Conservation (phyloP, 331 rosid species). For the Stylosanthes scabra region DNA sequence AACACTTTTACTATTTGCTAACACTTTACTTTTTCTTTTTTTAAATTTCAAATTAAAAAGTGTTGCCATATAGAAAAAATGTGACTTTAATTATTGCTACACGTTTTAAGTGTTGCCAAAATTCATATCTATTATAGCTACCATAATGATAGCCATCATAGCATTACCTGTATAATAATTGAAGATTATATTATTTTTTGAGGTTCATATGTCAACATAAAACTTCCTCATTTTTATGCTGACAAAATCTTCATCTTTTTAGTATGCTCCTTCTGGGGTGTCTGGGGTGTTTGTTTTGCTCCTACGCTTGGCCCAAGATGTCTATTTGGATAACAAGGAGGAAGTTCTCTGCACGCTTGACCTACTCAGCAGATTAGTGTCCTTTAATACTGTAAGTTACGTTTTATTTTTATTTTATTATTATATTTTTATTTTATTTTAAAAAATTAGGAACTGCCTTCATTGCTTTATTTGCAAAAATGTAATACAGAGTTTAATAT, state of each 20-base stretch:
- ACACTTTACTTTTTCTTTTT: too few species aligned
- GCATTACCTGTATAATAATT: not conserved
- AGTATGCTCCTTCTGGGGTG: constrained; percentile 73
- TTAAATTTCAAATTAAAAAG: too few species aligned
- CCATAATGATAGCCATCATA: too few species aligned
- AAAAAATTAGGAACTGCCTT: constrained; percentile 21
- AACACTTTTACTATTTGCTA: too few species aligned
- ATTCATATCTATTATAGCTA: too few species aligned
- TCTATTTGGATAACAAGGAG: constrained; percentile 59
- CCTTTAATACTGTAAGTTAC: constrained; percentile 74
- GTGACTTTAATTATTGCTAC: too few species aligned
- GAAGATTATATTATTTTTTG: constrained; percentile 18
- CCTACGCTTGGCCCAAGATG: constrained; percentile 78
- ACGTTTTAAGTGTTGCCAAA: too few species aligned
- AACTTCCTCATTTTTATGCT: constrained; percentile 37
- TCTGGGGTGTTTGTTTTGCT: constrained; percentile 83
- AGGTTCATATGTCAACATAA: constrained; percentile 28
- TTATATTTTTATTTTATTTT: constrained; percentile 20
- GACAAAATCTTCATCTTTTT: constrained; percentile 41
- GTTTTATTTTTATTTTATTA: constrained; percentile 30
- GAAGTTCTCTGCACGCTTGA: constrained; percentile 76
- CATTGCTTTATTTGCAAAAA: constrained; percentile 25
- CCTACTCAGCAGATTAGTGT: constrained; percentile 79
- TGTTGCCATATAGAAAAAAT: too few species aligned
- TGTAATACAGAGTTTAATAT: not conserved